A percentile compares a stretch with the other conserved stretches of the same genome.
Evolutionary conservation across 371 early-diverging fungal species (phyloP).

Genomic region (Mortierella sp.): DNA sequence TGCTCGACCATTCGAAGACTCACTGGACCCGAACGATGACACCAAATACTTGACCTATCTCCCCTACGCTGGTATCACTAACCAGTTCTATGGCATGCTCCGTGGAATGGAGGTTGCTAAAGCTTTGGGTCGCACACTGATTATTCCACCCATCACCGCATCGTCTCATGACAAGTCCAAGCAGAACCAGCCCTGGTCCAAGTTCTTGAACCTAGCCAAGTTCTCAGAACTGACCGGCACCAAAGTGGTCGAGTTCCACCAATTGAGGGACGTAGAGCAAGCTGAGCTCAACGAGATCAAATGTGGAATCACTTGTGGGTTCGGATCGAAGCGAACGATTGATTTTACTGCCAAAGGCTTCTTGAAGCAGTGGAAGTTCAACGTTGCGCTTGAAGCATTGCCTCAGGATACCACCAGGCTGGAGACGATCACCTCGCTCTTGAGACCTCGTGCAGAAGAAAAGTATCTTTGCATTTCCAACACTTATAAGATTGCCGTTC

Average conservation of each 20-base stretch:
- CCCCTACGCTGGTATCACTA: conserved; percentile 52
- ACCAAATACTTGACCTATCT: conserved; percentile 47
- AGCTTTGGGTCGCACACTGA: conserved; percentile 37
- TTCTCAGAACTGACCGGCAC: conserved; percentile 31
- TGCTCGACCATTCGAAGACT: conserved; percentile 26
- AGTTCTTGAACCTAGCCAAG: conserved; percentile 37
- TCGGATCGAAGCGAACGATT: conserved; percentile 45
- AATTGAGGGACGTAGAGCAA: conserved; percentile 28
- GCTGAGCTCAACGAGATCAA: conserved; percentile 31
- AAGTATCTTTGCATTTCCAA: conserved; percentile 49
- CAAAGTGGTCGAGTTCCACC: conserved; percentile 45
- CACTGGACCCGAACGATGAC: conserved; percentile 17
- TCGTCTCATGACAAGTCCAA: conserved; percentile 54
- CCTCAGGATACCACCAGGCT: conserved; percentile 23
- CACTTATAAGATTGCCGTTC: conserved; percentile 49
- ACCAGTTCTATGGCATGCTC: conserved; percentile 53
- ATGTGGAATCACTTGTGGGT: conserved; percentile 53
- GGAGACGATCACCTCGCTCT: conserved; percentile 21
- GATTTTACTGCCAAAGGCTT: conserved; percentile 55
- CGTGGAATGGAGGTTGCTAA: conserved; percentile 53
- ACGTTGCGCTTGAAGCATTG: conserved; percentile 23
- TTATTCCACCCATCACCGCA: conserved; percentile 53
- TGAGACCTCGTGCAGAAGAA: conserved; percentile 12
- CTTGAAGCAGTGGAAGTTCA: conserved; percentile 49
- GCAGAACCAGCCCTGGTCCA: conserved; percentile 54